Evolutionary conservation across 2,329 filamentous ascomycete genomes (phyloP).

Genomic region (Davidsoniella eucalypti): DNA sequence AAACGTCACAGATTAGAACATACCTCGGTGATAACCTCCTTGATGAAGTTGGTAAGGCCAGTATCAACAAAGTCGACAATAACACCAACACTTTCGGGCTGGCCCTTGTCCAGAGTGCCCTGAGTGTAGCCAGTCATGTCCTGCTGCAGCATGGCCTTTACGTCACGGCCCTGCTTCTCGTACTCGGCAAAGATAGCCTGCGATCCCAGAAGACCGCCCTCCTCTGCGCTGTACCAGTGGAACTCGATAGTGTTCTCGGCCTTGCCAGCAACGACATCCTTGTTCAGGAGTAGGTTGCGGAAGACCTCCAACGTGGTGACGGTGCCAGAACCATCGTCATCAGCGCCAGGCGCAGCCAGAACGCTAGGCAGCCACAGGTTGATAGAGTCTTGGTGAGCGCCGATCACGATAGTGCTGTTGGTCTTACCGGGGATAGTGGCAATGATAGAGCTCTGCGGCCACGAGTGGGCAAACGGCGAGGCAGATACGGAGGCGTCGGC

Average conservation of each 20-base stretch:
- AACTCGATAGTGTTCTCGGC: constrained; percentile 83
- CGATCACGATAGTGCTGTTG: constrained; percentile 71
- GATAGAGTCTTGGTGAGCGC: constrained; percentile 88
- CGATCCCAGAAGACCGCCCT: constrained; percentile 71
- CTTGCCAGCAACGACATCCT: constrained; percentile 52
- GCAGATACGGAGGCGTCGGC: constrained; percentile 52
- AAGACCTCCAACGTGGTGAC: constrained; percentile 91
- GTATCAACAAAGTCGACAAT: constrained; percentile 84
- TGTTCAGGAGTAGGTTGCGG: constrained; percentile 58
- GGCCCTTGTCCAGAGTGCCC: constrained; percentile 64
- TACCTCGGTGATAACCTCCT: constrained; percentile 60
- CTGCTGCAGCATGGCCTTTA: constrained; percentile 96
- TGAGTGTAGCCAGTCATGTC: constrained; percentile 92
- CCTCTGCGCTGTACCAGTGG: constrained; percentile 89
- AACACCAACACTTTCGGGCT: constrained; percentile 74
- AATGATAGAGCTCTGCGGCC: constrained; percentile 84
- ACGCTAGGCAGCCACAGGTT: constrained; percentile 79
- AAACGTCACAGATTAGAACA: constrained; percentile 12
- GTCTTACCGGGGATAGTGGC: constrained; percentile 76
- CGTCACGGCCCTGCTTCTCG: constrained; percentile 50
- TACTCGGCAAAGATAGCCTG: constrained; percentile 81
- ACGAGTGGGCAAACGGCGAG: constrained; percentile 61
- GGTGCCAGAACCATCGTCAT: constrained; percentile 84
- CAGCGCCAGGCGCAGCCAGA: constrained; percentile 76
- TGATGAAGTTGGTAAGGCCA: constrained; percentile 75